A percentile compares a stretch with the other conserved stretches of the same genome.
Evolutionary conservation across 2,329 filamentous ascomycete genomes (phyloP).

Genomic region (Trichoderma breve): DNA sequence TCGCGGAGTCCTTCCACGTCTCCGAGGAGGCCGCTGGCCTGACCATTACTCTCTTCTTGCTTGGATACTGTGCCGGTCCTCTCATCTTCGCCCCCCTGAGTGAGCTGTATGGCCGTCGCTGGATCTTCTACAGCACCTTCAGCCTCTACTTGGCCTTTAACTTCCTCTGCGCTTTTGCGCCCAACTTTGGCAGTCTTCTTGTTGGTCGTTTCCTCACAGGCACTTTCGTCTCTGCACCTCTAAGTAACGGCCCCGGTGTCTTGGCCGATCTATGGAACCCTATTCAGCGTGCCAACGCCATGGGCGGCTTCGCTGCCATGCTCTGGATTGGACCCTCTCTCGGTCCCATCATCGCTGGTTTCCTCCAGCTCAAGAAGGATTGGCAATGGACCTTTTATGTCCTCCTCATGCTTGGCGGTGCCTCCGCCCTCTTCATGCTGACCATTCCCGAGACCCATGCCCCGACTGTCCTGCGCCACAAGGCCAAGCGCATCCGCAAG

Average conservation of each 20-base stretch:
- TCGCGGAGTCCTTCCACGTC: slow-evolving; percentile 41
- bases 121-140: slow-evolving; percentile 53
- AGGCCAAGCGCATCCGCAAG: slow-evolving; percentile 51
- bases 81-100: slow-evolving; percentile 57
- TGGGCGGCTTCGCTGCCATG: slow-evolving; percentile 53
- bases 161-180: slow-evolving; percentile 54
- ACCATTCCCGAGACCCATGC: slow-evolving; percentile 59
- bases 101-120: slow-evolving; percentile 56
- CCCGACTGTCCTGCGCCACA: slow-evolving; percentile 49
- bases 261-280: slow-evolving; percentile 54
- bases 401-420: slow-evolving; percentile 43
- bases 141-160: slow-evolving; percentile 49
- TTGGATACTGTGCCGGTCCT: slow-evolving; percentile 58
- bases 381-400: slow-evolving; percentile 56
- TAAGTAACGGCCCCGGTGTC: slow-evolving; percentile 51
- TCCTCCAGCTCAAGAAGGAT: slow-evolving; percentile 52
- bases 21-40: slow-evolving; percentile 47
- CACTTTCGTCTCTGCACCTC: slow-evolving; percentile 51
- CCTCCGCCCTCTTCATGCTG: slow-evolving; percentile 46
- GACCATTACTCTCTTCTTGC: slow-evolving; percentile 53
- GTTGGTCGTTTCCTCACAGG: slow-evolving; percentile 56
- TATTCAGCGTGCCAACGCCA: slow-evolving; percentile 50
- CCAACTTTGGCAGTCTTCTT: slow-evolving; percentile 51
- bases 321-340: slow-evolving; percentile 54
- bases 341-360: slow-evolving; percentile 55